Evolutionary conservation across 345 rosid species (phyloP), one percentile per base, ranked within the genome.

Genomic region (Brassica rapa): DNA sequence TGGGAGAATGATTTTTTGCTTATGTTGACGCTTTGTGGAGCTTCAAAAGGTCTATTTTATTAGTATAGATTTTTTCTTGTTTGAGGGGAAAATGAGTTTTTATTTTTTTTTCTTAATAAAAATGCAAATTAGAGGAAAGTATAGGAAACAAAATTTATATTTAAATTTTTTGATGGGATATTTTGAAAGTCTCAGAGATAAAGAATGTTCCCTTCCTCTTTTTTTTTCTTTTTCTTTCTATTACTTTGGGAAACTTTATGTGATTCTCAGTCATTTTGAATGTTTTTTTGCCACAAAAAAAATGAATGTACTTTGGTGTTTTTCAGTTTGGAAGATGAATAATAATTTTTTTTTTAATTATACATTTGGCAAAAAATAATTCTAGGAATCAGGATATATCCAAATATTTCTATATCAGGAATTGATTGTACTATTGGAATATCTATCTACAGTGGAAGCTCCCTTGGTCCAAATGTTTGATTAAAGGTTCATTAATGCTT

Each of bases 41-140:
- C 21, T 19, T 19, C 21, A 19, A 19, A 19, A 19, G 21, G 21
- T 19, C 21, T 19, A 19, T 19, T 19, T 19, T 19, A 19, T 19
- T 19, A 19, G 21, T 19, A 19, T 19, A 19, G 21, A 19, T 32
- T 32, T 32, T 61, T 72, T 70, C 69, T 79, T 43, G 66, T 68
- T 68, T 78, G 70, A 67, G 74, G 59, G 70, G 70, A 49, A 78
- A 79, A 33, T 66, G 27, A 72, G 53, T 55, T 77, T 77, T 71
- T 25, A 64, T 5, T 32, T 32, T 15, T 39, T 55, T 53, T 64
- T 49, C 11, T 32, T 15, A 4, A 19, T 8, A 19, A 23, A 65
- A 3, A 30, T 66, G 37, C 37, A 35, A 62, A 33, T 51, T 6
- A 77, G 19, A 61, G 32, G 0, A 14, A 19, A 19, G 21, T 19